A percentile compares a stretch with the other conserved stretches of the same genome.
Evolutionary conservation across 2,329 filamentous ascomycete species (phyloP).

Genomic region (Colletotrichum camelliae): DNA sequence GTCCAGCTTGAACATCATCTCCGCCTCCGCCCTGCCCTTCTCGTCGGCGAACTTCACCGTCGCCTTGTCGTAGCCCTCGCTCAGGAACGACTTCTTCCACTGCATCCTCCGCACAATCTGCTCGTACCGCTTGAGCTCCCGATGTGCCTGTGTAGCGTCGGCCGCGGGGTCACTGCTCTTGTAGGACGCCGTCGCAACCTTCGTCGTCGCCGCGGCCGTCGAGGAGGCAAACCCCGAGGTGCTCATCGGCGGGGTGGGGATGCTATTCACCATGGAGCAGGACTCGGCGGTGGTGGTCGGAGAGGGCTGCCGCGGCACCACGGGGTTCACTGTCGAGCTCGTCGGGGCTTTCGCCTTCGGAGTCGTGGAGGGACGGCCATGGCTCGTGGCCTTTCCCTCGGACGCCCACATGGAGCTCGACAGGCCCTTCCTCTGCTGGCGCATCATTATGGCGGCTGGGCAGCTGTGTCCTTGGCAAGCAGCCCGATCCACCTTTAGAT

Average conservation of each 20-base stretch:
- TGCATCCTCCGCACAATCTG: conserved; percentile 65
- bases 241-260: not conserved
- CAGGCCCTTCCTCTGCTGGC: not conserved
- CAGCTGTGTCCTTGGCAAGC: not conserved
- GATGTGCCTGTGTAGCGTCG: conserved; percentile 25
- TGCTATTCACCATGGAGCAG: not conserved
- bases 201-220: not conserved
- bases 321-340: conserved; percentile 2
- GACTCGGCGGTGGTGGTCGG: not conserved
- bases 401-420: conserved; percentile 18
- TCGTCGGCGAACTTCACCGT: conserved; percentile 39
- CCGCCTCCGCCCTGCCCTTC: conserved; percentile 48
- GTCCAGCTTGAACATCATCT: conserved; percentile 78
- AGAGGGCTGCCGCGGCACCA: not conserved
- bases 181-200: not conserved
- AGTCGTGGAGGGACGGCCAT: not conserved
- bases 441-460: not conserved
- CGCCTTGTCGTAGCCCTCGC: conserved; percentile 60
- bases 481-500: not conserved
- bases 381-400: not conserved
- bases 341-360: not conserved
- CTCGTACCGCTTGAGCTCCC: conserved; percentile 61
- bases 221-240: not conserved
- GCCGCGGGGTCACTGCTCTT: not conserved
- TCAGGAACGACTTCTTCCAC: conserved; percentile 68